These are phyloP conservation scores for Gaeumannomyces tritici DNA, from an alignment of 2,329 filamentous ascomycete species.

Conservation along the genomic window DNA sequence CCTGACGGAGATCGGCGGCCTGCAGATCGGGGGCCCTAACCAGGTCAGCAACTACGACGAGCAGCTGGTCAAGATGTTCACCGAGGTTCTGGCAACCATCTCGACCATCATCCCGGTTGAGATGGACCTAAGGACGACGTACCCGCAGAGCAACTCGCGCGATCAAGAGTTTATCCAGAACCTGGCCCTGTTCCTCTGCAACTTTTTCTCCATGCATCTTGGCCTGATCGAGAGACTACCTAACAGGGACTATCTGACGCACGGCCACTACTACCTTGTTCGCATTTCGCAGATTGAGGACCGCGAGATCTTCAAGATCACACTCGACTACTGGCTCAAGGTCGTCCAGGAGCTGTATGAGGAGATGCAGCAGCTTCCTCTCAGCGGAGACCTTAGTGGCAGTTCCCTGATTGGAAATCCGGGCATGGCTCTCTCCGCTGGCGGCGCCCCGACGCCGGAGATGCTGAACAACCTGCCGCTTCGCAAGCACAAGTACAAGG, in stretches of 20 bases:
- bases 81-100: slow-evolving; percentile 86
- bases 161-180: slow-evolving; percentile 99
- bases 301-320: slow-evolving; percentile 98
- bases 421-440: slow-evolving; percentile 59
- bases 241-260: slow-evolving; percentile 87
- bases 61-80: slow-evolving; percentile 97
- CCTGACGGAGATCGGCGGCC: slow-evolving; percentile 89
- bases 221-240: slow-evolving; percentile 90
- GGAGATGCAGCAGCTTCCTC: slow-evolving; percentile 94
- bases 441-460: slow-evolving; percentile 75
- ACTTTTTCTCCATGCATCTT: slow-evolving; percentile 92
- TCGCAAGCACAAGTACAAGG: slow-evolving; percentile 95
- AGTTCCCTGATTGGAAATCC: slow-evolving; percentile 75
- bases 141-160: slow-evolving; percentile 79
- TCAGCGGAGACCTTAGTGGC: slow-evolving; percentile 57
- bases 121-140: slow-evolving; percentile 84
- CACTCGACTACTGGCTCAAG: slow-evolving; percentile 98
- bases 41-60: slow-evolving; percentile 69
- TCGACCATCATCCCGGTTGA: slow-evolving; percentile 86
- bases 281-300: slow-evolving; percentile 98
- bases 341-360: slow-evolving; percentile 96
- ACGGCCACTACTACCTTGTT: slow-evolving; percentile 96
- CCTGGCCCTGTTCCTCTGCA: slow-evolving; percentile 87
- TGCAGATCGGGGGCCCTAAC: slow-evolving; percentile 66
- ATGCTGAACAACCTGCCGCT: slow-evolving; percentile 86